phyloP scores from a whole-genome alignment of 1,284 basidiomycete species.

The Sporisorium exsertum region DNA sequence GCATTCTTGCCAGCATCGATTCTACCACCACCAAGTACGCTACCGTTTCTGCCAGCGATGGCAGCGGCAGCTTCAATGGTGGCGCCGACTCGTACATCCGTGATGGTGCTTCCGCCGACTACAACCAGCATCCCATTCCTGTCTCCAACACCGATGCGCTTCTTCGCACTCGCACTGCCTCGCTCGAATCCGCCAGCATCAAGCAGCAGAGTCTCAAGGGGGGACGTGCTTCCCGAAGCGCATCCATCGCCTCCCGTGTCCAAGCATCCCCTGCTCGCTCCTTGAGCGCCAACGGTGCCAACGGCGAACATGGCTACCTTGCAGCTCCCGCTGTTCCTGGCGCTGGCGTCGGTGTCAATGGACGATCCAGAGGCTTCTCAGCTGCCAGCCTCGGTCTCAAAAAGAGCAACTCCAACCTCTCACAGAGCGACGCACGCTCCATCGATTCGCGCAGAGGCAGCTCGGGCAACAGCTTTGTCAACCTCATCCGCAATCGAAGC shows the following conservation, averaged over 20 bases:
- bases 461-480: conserved; percentile 36
- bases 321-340: conserved; percentile 19
- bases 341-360: neutral
- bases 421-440: conserved; percentile 45
- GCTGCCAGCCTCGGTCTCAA: conserved; percentile 37
- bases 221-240: conserved; percentile 24
- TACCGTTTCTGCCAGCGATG: neutral
- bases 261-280: conserved; percentile 20
- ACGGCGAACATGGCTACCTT: conserved; percentile 19
- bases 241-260: conserved; percentile 21
- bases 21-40: conserved; percentile 6
- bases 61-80: neutral
- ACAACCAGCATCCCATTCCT: conserved; percentile 25
- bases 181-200: conserved; percentile 14
- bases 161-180: conserved; percentile 24
- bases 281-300: neutral
- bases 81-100: neutral
- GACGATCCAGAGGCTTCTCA: conserved; percentile 17
- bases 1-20: conserved; percentile 47
- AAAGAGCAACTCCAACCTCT: conserved; percentile 52
- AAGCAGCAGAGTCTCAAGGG: conserved; percentile 12
- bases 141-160: conserved; percentile 53
- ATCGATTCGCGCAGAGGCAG: conserved; percentile 45
- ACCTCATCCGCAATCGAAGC: conserved; percentile 41
- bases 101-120: conserved; percentile 19